Percentiles rank a stretch among this genome's conserved stretches.
Evolutionary conservation across 768 basidiomycete genomes (phyloP).

Genomic region (Trametes punicea): DNA sequence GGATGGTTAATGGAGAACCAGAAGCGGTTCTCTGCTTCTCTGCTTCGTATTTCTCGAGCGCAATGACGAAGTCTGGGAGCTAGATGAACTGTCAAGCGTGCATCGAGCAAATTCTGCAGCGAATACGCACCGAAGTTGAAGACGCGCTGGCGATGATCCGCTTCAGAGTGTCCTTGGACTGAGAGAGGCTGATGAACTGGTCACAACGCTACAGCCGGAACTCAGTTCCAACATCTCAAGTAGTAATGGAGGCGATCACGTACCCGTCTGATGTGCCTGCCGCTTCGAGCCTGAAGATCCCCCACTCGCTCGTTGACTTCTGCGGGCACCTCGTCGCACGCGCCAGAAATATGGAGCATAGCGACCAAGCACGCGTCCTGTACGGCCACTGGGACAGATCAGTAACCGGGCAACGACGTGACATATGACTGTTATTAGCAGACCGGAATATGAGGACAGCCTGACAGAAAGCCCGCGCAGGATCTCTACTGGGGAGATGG

Average conservation of each 20-base stretch:
- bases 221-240: background rate
- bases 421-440: slow-evolving; percentile 20
- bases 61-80: slow-evolving; percentile 69
- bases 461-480: slow-evolving; percentile 44
- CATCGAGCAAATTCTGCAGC: background rate
- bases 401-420: background rate
- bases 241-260: slow-evolving; percentile 1
- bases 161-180: slow-evolving; percentile 43
- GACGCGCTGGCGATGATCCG: slow-evolving; percentile 46
- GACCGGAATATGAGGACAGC: slow-evolving; percentile 43
- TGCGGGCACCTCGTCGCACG: slow-evolving; percentile 52
- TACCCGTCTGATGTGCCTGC: slow-evolving; percentile 60
- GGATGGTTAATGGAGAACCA: slow-evolving; percentile 2
- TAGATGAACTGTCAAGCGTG: slow-evolving; percentile 27
- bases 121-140: slow-evolving; percentile 52
- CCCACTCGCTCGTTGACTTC: slow-evolving; percentile 42
- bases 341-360: slow-evolving; percentile 64
- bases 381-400: slow-evolving; percentile 49
- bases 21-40: background rate
- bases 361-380: slow-evolving; percentile 71
- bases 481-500: slow-evolving; percentile 48
- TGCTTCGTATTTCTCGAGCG: slow-evolving; percentile 38
- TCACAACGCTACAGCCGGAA: slow-evolving; percentile 54
- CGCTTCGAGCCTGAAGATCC: slow-evolving; percentile 40
- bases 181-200: slow-evolving; percentile 54